Evolutionary conservation across 208 protist genomes (phyloP), one percentile per base, ranked within the genome.

Genomic region (Angomonas ambiguus): DNA sequence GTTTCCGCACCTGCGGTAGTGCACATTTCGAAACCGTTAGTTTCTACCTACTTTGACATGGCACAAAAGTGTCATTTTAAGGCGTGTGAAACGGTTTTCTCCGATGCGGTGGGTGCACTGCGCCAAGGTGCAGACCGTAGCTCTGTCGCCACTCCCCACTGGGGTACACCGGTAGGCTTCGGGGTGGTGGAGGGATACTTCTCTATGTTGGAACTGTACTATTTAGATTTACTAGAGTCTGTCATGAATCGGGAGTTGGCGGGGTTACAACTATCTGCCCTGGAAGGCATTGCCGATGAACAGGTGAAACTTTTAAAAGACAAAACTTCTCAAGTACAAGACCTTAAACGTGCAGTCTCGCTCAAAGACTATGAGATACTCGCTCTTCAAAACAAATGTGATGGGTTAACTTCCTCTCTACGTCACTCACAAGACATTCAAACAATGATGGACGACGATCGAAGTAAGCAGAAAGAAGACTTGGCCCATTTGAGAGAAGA

Each of bases 201-300:
- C 34, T 25, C 31, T 35, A 74, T 72, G 42, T 69, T 84, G 1
- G 85, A 88, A 58, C 74, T 76, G 58, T 83, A 86, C 73, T 84
- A 86, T 71, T 71, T 91, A 8, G 85, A 88, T 58, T 63, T 86
- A 24, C 57, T 88, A 10, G 72, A 79, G 57, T 69, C 74, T 22
- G 73, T 91, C 28, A 75, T 61, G 22, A 73, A 76, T 35, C 62
- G 76, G 11, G 82, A 82, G 59, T 24, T 83, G 60, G 53, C 76
- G 18, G 72, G 73, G 58, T 33, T 34, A 34, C 72, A 82, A 51
- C 72, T 83, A 33, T 57, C 75, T 27, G 60, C 72, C 58, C 62
- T 69, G 51, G 72, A 79, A 56, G 69, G 62, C 6, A 41, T 84
- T 16, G 72, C 75, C 27, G 48, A 41, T n/a, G 65, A 75, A 35